Conservation (phyloP, 805 yeast species). For the Cyberlindnera galapagoensis region DNA sequence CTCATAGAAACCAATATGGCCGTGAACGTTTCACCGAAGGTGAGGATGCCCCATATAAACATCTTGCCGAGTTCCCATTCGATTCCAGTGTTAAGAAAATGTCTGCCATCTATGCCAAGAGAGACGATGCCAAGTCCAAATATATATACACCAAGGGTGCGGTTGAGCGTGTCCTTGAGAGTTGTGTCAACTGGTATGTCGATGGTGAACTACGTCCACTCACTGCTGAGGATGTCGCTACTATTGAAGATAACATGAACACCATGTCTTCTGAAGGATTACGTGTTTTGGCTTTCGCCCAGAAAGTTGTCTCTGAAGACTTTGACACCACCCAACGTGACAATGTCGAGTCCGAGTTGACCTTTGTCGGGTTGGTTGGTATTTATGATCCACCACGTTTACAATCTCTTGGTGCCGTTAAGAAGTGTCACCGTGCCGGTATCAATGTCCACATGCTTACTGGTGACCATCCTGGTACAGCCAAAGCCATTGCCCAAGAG, state of each 20-base stretch:
- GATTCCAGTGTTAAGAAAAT: conserved; percentile 70
- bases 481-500: conserved; percentile 75
- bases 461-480: conserved; percentile 77
- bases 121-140: conserved; percentile 23
- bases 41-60: conserved; percentile 24
- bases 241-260: conserved; percentile 50
- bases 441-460: conserved; percentile 77
- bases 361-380: conserved; percentile 64
- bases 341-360: conserved; percentile 44
- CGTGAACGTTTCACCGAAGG: conserved; percentile 39
- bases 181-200: conserved; percentile 50
- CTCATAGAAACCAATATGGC: conserved; percentile 47
- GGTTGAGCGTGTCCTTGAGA: conserved; percentile 57
- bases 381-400: conserved; percentile 76
- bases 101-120: conserved; percentile 49
- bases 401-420: conserved; percentile 64
- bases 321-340: conserved; percentile 32
- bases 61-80: conserved; percentile 63
- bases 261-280: conserved; percentile 59
- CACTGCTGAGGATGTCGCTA: conserved; percentile 32
- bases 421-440: conserved; percentile 65
- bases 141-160: conserved; percentile 64
- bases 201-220: conserved; percentile 29
- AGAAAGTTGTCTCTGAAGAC: conserved; percentile 29
- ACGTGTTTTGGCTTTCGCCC: conserved; percentile 68